Evolutionary conservation across 805 yeast species (phyloP), one percentile per base, ranked within the genome.

Genomic region (Candida maltosa): DNA sequence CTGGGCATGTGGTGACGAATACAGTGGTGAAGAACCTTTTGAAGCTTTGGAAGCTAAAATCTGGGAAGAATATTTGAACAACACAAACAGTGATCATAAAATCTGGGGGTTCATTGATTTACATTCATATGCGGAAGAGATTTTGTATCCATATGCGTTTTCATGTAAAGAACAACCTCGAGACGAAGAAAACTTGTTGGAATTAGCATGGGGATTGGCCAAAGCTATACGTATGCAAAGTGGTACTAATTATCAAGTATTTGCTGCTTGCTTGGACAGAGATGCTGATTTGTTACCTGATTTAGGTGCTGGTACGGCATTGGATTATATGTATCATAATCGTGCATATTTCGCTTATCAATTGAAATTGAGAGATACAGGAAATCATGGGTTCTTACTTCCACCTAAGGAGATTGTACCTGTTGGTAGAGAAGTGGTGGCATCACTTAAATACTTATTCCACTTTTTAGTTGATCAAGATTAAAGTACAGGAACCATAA

Each of bases 341-440:
- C 73, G 80, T 40, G 93, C 93, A 1, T 76, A 69, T 48, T 85
- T 89, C 88, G 94, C 95, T 1, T 82, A 80, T 58, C 94, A 85
- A 49, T 62, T 87, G 39, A 85, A 87, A 58, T 64, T 87, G 37
- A 70, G 95, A 49, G 95, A 87, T 52, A 75, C 83, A 14, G 95
- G 95, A 0, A 71, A 76, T 32, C 89, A 83, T 50, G 96, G 96
- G 1, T 87, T 86, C 51, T 66, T 87, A 44, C 63, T 87, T 27
- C 95, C 96, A 5, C 49, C 80, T 1, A 75, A 74, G 47, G 76
- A 65, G 51, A 87, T 87, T 37, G 64, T 53, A 16, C 91, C 95
- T 1, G 94, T 84, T 6, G 95, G 94, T 1, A 62, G 66, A 36
- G 95, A 87, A 56, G 71, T 81, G 17, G 78, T 78, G 52, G 73